A percentile compares a stretch with the other conserved stretches of the same genome.
phyloP scores from a whole-genome alignment of 805 yeast genomes.

The Candida coquimbonensis region DNA sequence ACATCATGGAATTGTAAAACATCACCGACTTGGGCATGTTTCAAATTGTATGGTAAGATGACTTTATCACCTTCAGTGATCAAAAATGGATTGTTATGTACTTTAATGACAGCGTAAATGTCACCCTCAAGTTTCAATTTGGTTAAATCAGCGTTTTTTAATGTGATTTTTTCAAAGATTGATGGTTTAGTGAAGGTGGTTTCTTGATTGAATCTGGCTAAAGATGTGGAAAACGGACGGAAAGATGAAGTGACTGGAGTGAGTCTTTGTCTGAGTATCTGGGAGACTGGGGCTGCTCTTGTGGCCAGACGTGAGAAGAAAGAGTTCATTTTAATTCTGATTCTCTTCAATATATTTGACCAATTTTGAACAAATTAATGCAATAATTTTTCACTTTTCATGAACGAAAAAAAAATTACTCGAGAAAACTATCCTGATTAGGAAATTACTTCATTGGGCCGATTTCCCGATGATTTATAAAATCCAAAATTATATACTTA shows the following conservation, averaged over 20 bases:
- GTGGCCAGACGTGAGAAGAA: constrained; percentile 2
- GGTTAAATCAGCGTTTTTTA: constrained; percentile 34
- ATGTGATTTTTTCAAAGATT: constrained; percentile 1
- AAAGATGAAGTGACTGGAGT: background rate
- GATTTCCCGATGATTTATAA: background rate
- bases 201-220: constrained; percentile 1
- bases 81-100: constrained; percentile 79
- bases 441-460: background rate
- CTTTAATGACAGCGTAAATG: constrained; percentile 73
- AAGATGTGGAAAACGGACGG: background rate
- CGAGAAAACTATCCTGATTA: background rate
- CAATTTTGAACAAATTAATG: background rate
- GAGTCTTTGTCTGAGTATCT: background rate
- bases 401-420: background rate
- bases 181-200: background rate
- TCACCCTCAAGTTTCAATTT: constrained; percentile 63
- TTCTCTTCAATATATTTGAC: background rate
- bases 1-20: constrained; percentile 67
- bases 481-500: too few species aligned
- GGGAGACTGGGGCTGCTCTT: background rate
- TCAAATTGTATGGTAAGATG: constrained; percentile 70
- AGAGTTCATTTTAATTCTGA: background rate
- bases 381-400: background rate
- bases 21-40: constrained; percentile 79
- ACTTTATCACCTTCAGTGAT: constrained; percentile 89